Percentiles rank a stretch among this genome's conserved stretches.
phyloP scores from a whole-genome alignment of 495 filamentous ascomycete species.

The Margaritispora aquatica region DNA sequence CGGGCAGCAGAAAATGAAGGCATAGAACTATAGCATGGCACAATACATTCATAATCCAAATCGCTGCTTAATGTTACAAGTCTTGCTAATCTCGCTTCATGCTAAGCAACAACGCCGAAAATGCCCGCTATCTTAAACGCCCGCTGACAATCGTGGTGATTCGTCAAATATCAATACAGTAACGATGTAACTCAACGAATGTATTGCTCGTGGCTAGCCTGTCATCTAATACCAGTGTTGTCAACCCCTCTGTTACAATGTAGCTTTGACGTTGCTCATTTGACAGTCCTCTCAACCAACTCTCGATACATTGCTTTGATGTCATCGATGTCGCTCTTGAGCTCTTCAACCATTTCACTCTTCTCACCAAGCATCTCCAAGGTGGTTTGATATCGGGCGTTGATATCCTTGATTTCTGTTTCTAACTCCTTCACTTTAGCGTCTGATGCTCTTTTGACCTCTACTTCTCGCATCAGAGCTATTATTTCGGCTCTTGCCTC shows the following conservation, averaged over 20 bases:
- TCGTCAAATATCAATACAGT: not conserved
- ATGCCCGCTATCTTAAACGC: not conserved
- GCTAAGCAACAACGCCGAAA: not conserved
- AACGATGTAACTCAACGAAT: not conserved
- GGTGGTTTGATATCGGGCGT: constrained; percentile 76
- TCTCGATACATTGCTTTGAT: constrained; percentile 94
- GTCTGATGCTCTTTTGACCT: constrained; percentile 57
- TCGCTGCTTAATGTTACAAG: not conserved
- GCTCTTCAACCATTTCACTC: constrained; percentile 87
- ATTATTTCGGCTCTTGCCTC: constrained; percentile 89
- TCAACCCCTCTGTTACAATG: no score
- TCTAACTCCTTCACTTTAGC: constrained; percentile 59
- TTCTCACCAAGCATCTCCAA: constrained; percentile 96
- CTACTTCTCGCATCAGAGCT: constrained; percentile 75
- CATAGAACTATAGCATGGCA: constrained; percentile 51
- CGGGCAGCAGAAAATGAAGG: constrained; percentile 80
- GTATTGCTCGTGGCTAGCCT: no score
- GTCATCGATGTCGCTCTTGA: constrained; percentile 82
- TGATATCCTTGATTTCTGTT: constrained; percentile 54
- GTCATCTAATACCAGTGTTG: no score
- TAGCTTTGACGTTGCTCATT: constrained; percentile 33
- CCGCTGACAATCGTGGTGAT: not conserved
- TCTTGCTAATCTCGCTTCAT: not conserved
- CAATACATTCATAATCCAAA: not conserved
- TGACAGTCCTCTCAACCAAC: constrained; percentile 78